Base-by-base conservation (phyloP, 2,329 filamentous ascomycete species). In the Chaetothyriales sp. region DNA sequence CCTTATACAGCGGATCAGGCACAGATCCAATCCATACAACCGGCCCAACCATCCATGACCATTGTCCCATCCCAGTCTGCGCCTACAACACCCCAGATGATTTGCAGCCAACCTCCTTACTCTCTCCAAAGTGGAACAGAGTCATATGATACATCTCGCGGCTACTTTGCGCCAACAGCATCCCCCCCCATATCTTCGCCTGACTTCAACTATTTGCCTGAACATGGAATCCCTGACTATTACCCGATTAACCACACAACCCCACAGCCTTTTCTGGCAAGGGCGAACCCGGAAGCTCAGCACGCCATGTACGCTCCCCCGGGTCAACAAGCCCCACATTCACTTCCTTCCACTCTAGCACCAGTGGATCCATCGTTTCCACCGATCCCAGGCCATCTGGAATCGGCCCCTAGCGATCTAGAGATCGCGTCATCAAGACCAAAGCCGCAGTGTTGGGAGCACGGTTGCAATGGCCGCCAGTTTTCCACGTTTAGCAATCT, bases 401-500 rank as follows among this genome's bases (percentile, higher is more conserved):
- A 60, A 45, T 61, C 59, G 9, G 53, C 55, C 2, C 52, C 52
- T 3, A 48, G 52, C 15, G 58, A 58, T 19, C 53, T 58, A 43
- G 58, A 60, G 48, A 50, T 62, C 25, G 51, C 54, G 49, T 51
- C 56, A 18, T 58, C 81, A 60, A 78, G 86, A 58, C 88, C 88
- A n/a, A 94, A 94, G 70, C 89, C 89, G 46, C 88, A 94, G 66
- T 95, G 90, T 69, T 97, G 87, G 86, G 90, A 95, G 55, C 90
- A 97, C 64, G 90, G 89, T 9, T 97, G 90, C 73, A 95, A 95
- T 63, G 90, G 90, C 18, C 82, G 89, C 28, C 86, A 94, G 63
- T 97, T 97, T 65, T 94, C 88, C 18, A 95, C 90, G 2, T 95
- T 95, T 66, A 95, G 89, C 77, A 95, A 95, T 65, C 77, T 95